phyloP scores from a whole-genome alignment of 345 rosid species.

The Syzygium grande region DNA sequence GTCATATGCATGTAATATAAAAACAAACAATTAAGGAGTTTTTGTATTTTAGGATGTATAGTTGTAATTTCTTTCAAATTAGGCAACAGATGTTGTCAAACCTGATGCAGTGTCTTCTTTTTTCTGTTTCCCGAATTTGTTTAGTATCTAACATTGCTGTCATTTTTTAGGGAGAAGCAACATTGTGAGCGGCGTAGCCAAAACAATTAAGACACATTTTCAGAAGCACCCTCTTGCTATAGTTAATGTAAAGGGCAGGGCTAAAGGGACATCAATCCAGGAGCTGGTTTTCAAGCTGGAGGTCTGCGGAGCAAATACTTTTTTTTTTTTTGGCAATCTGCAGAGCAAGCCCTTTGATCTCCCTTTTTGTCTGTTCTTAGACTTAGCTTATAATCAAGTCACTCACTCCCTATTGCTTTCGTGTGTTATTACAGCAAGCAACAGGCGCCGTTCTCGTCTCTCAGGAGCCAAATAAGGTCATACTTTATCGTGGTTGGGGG shows the following conservation, averaged over 20 bases:
- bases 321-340: background rate
- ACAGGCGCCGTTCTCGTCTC: slow-evolving; percentile 78
- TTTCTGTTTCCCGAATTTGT: background rate
- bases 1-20: background rate
- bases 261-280: slow-evolving; percentile 86
- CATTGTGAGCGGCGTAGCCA: slow-evolving; percentile 69
- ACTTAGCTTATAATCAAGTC: background rate
- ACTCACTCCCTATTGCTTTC: background rate
- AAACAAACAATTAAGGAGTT: background rate
- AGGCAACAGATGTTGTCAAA: background rate
- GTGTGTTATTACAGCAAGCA: slow-evolving; percentile 45
- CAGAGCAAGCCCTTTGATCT: background rate
- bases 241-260: slow-evolving; percentile 87
- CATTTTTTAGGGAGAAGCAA: slow-evolving; percentile 62
- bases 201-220: slow-evolving; percentile 63
- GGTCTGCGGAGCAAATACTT: slow-evolving; percentile 22
- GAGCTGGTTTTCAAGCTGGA: slow-evolving; percentile 78
- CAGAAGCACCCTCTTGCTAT: slow-evolving; percentile 75
- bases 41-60: background rate
- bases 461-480: slow-evolving; percentile 88
- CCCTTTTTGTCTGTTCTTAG: background rate
- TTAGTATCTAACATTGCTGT: background rate
- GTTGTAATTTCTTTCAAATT: background rate
- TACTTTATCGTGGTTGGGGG: slow-evolving; percentile 88
- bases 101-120: background rate